Evolutionary conservation across 148 eudicot species (phyloP).

Genomic region (Talinum fruticosum): DNA sequence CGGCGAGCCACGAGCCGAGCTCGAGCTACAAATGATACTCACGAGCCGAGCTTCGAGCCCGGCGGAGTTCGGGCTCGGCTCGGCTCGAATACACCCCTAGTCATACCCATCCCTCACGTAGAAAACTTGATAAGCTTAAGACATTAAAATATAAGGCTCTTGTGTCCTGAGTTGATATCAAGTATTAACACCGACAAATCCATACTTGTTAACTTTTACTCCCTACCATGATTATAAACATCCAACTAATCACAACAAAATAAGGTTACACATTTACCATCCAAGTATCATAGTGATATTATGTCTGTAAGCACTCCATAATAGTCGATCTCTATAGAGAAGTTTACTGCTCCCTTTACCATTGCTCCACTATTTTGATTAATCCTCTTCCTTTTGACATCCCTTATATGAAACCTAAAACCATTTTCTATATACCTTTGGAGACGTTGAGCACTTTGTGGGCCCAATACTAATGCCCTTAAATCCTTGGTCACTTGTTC

Average conservation of each 20-base stretch:
- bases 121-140: neutral
- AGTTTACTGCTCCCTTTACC: neutral
- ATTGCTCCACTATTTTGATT: neutral
- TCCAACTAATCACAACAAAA: neutral
- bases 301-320: neutral
- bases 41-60: too few species aligned
- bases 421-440: neutral
- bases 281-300: neutral
- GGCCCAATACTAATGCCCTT: neutral
- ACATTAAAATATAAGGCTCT: neutral
- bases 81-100: too few species aligned
- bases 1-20: too few species aligned
- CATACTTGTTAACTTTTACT: neutral
- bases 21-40: too few species aligned
- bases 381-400: neutral
- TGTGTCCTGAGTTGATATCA: neutral
- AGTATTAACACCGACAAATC: neutral
- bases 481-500: neutral
- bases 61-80: too few species aligned
- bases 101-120: neutral
- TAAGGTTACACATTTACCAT: neutral
- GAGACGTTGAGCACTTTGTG: neutral
- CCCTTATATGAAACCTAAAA: neutral
- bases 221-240: neutral
- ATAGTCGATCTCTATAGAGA: neutral